Evolutionary conservation across 108 stramenopile species (phyloP), one percentile per base, ranked within the genome.

Genomic region (Cyclotella sp.): DNA sequence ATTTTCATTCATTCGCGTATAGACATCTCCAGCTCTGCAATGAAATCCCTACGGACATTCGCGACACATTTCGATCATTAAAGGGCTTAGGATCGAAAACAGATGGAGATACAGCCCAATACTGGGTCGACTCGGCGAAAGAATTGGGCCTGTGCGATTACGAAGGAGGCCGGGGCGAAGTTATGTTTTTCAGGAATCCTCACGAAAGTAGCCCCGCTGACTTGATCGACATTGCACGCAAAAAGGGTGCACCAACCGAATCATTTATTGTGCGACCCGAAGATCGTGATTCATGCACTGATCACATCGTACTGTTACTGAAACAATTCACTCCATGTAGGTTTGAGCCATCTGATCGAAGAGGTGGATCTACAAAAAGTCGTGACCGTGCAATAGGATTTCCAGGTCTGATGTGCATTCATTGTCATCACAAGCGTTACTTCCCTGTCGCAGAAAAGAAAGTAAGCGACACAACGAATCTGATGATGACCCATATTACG

Each of bases 401-500:
- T 74, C 91, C 84, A 58, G 94, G 82, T 58, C 65, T 86, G 39
- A 51, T 55, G 68, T 92, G 90, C 76, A 86, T 70, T 63, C 83
- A 81, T 80, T 92, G 82, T 55, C 86, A 84, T 51, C 72, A 80
- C 62, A 91, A 91, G 18, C 85, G 94, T 27, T 95, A 92, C 54
- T 95, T 95, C 69, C 94, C 94, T 11, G 80, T 93, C 18, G 87
- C 89, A 14, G 89, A 90, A 14, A 95, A 93, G 81, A 92, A 93
- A 68, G 70, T 95, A 28, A 87, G 88, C n/a, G 94, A 93, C 73
- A 93, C 94, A 13, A 83, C 81, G 41, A 90, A 91, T 72, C 86
- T 90, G 0, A 78, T 95, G 61, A 76, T 68, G 46, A 68, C 86
- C 15, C 91, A 95, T 63, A 63, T 93, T 6, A 51, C 81, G 3